A percentile compares a stretch with the other conserved stretches of the same genome.
Conservation (phyloP, 2,329 filamentous ascomycete species). For the Trichocomaceae sp. region DNA sequence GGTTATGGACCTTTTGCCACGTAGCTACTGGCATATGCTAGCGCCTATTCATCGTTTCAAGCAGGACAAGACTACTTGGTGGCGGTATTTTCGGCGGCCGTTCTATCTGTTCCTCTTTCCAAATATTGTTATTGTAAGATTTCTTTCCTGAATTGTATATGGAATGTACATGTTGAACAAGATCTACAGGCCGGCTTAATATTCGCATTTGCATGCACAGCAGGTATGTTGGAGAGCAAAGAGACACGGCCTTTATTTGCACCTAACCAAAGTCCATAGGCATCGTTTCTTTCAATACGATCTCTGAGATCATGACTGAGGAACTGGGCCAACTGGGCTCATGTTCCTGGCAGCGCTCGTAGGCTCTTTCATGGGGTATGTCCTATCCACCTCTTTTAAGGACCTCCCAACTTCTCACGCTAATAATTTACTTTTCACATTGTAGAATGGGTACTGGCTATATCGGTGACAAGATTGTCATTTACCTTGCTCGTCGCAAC, state of each 20-base stretch:
- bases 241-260: too few species aligned
- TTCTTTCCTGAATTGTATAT: background rate
- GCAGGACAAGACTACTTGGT: conserved; percentile 33
- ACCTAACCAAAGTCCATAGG: background rate
- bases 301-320: conserved; percentile 32
- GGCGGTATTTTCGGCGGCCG: conserved; percentile 36
- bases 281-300: conserved; percentile 34
- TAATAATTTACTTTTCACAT: too few species aligned
- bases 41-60: conserved; percentile 17
- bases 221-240: conserved; percentile 21
- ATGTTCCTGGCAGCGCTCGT: conserved; percentile 30
- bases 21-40: conserved; percentile 13
- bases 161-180: background rate
- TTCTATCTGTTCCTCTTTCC: conserved; percentile 37
- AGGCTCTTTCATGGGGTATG: conserved; percentile 25
- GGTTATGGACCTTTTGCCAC: conserved; percentile 9
- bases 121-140: conserved; percentile 33
- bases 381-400: background rate
- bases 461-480: conserved; percentile 27
- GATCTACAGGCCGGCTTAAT: conserved; percentile 20
- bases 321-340: conserved; percentile 24
- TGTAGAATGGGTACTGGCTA: conserved; percentile 38
- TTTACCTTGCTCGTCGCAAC: conserved; percentile 29
- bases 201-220: conserved; percentile 37
- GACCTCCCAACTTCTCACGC: background rate